Conservation (phyloP, 1,284 basidiomycete genomes). For the Phellopilus nigrolimitatus region DNA sequence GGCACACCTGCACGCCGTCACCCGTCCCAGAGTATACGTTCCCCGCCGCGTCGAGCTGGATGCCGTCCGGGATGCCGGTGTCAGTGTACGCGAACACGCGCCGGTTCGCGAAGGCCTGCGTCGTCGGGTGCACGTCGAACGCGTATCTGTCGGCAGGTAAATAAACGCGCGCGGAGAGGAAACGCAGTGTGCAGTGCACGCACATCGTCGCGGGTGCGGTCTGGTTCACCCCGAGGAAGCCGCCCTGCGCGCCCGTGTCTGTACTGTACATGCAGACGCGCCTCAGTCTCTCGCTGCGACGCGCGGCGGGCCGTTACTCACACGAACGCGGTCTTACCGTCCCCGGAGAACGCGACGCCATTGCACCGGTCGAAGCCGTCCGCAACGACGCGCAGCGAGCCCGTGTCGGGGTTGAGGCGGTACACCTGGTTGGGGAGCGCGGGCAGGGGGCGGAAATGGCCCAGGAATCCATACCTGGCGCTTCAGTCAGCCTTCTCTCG, state of each 20-base stretch:
- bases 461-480: slow-evolving; percentile 56
- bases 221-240: slow-evolving; percentile 52
- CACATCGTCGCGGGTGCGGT: slow-evolving; percentile 67
- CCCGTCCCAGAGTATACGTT: slow-evolving; percentile 68
- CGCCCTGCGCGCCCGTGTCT: slow-evolving; percentile 47
- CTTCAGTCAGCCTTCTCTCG: neutral
- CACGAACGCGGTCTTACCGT: slow-evolving; percentile 66
- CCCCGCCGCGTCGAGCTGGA: slow-evolving; percentile 54
- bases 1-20: slow-evolving; percentile 63
- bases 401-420: slow-evolving; percentile 59
- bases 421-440: slow-evolving; percentile 72
- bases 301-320: slow-evolving; percentile 38
- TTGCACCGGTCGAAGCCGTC: slow-evolving; percentile 60
- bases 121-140: slow-evolving; percentile 62
- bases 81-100: slow-evolving; percentile 69
- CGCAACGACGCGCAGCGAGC: slow-evolving; percentile 63
- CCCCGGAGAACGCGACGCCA: slow-evolving; percentile 65
- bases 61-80: slow-evolving; percentile 59
- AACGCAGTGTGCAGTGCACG: slow-evolving; percentile 24
- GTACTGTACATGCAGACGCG: slow-evolving; percentile 35
- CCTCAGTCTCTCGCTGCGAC: too few species aligned
- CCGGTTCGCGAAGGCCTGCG: slow-evolving; percentile 55
- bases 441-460: slow-evolving; percentile 60
- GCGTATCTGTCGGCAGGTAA: slow-evolving; percentile 46
- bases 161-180: neutral